Conservation (phyloP, 768 basidiomycete genomes). For the Coprinellus aureogranulatus region DNA sequence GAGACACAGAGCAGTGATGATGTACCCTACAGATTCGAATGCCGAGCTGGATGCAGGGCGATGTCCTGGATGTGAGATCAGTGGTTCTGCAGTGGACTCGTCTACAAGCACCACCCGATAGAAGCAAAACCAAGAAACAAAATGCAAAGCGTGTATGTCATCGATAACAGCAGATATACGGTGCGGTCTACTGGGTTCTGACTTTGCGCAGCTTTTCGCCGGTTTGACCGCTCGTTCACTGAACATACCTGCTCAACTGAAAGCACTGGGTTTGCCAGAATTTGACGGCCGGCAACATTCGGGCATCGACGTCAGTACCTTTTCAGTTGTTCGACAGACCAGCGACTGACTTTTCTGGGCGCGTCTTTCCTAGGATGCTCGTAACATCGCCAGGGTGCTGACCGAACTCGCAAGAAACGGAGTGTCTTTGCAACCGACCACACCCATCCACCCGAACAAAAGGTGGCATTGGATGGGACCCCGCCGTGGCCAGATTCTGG, state of each 20-base stretch:
- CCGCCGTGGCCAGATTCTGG: constrained; percentile 59
- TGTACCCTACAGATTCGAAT: constrained; percentile 48
- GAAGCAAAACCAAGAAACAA: constrained; percentile 11
- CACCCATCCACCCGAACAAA: constrained; percentile 57
- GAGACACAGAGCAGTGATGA: constrained; percentile 1
- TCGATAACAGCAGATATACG: too few species aligned
- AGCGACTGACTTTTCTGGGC: constrained; percentile 11
- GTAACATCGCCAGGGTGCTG: constrained; percentile 83
- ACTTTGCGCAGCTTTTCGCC: constrained; percentile 20
- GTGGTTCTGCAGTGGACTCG: constrained; percentile 50
- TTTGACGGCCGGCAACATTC: constrained; percentile 86
- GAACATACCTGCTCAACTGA: constrained; percentile 75
- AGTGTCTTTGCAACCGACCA: constrained; percentile 70
- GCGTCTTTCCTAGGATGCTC: constrained; percentile 80
- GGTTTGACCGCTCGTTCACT: constrained; percentile 38
- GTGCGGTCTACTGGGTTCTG: too few species aligned
- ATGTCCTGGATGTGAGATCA: constrained; percentile 72
- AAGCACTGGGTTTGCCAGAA: constrained; percentile 62
- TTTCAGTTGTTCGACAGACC: constrained; percentile 8
- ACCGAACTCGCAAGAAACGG: constrained; percentile 72
- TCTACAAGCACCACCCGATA: constrained; percentile 19
- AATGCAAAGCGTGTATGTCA: constrained; percentile 4
- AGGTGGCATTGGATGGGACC: constrained; percentile 89
- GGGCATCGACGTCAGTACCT: constrained; percentile 80
- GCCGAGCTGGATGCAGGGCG: constrained; percentile 71